A percentile compares a stretch with the other conserved stretches of the same genome.
phyloP scores from a whole-genome alignment of 305 asterid species.

The Rubia peregrina region DNA sequence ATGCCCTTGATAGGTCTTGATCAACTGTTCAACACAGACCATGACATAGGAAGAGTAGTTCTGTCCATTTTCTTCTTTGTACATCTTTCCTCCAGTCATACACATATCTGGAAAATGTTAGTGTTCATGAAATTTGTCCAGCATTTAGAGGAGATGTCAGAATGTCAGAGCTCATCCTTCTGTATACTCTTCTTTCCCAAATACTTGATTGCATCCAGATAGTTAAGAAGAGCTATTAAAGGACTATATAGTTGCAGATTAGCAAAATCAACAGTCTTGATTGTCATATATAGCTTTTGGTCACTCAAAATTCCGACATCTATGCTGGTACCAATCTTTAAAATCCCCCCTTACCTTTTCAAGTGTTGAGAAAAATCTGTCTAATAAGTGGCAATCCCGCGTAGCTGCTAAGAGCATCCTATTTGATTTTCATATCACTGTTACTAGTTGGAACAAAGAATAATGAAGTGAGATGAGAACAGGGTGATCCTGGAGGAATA shows the following conservation, averaged over 20 bases:
- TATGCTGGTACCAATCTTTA: too few relatives aligned
- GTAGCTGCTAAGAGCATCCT: background rate
- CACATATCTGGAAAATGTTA: background rate
- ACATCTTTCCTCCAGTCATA: background rate
- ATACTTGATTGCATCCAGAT: background rate
- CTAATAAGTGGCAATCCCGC: background rate
- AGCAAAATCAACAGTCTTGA: background rate
- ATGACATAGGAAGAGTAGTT: background rate
- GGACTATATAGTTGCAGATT: background rate
- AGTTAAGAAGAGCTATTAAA: background rate
- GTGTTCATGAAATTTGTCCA: background rate
- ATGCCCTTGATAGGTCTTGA: background rate
- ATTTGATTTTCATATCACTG: background rate
- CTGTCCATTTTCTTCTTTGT: background rate
- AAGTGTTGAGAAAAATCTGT: background rate
- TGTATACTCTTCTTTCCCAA: background rate
- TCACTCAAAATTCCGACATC: background rate
- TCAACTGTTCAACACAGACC: background rate
- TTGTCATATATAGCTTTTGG: background rate
- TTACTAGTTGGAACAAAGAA: background rate
- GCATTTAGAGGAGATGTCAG: background rate
- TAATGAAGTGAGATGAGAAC: background rate
- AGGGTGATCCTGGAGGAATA: background rate
- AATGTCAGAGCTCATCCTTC: background rate
- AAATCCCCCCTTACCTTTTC: background rate